Conservation (phyloP, 352 stramenopile species). For the Phytopythium vexans region DNA sequence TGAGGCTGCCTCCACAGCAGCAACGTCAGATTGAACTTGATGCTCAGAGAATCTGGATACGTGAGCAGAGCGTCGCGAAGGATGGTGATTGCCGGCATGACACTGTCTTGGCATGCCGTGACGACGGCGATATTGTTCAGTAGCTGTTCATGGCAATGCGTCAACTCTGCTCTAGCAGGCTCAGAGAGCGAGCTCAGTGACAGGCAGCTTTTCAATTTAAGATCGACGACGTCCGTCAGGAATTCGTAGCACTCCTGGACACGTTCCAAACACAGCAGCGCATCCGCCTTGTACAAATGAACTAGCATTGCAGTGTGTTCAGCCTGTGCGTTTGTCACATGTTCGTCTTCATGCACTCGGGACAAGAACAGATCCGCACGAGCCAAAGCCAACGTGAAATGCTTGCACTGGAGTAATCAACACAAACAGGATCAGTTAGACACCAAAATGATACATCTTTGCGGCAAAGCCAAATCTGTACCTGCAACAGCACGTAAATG, state of each 20-base stretch:
- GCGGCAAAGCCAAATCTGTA: constrained; percentile 4
- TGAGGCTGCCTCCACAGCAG: constrained; percentile 64
- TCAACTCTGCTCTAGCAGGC: constrained; percentile 19
- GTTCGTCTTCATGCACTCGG: not conserved
- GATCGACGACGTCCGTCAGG: constrained; percentile 23
- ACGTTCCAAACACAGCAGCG: constrained; percentile 71
- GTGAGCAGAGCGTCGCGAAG: constrained; percentile 35
- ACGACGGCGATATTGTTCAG: constrained; percentile 76
- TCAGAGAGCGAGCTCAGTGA: not conserved
- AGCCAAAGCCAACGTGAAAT: constrained; percentile 41
- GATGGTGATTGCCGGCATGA: constrained; percentile 37
- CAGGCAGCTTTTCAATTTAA: not conserved
- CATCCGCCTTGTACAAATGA: constrained; percentile 70
- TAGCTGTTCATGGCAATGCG: constrained; percentile 44
- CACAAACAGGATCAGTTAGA: not conserved
- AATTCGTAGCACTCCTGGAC: constrained; percentile 51
- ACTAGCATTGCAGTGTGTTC: constrained; percentile 18
- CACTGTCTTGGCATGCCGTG: constrained; percentile 30
- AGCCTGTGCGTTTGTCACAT: not conserved
- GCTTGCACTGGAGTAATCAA: constrained; percentile 33
- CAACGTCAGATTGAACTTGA: constrained; percentile 76
- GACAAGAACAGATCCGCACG: constrained; percentile 34
- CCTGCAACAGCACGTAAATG: constrained; percentile 66
- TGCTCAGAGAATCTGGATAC: constrained; percentile 36
- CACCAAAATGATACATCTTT: not conserved